A percentile compares a stretch with the other conserved stretches of the same genome.
Conservation (phyloP, 2,329 filamentous ascomycete genomes). For the Colletotrichum sojae region DNA sequence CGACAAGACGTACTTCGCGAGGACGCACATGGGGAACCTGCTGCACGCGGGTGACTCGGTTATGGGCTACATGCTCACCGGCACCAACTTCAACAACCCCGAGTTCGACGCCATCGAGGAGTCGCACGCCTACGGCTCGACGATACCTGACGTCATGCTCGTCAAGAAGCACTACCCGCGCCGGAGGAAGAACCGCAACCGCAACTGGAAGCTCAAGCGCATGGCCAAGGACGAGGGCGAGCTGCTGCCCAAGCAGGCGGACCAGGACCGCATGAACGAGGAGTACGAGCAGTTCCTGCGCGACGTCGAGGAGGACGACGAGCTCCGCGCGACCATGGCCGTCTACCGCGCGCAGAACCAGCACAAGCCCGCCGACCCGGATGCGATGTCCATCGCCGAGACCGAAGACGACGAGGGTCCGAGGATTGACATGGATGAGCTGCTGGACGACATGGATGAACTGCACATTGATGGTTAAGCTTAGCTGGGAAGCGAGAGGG, state of each 20-base stretch:
- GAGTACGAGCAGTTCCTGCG: constrained; percentile 98
- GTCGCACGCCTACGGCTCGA: constrained; percentile 80
- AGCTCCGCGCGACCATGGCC: constrained; percentile 86
- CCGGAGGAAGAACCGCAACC: constrained; percentile 84
- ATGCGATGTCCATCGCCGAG: constrained; percentile 78
- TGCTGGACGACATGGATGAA: constrained; percentile 95
- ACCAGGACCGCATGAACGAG: constrained; percentile 88
- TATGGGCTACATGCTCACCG: constrained; percentile 89
- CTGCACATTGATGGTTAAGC: constrained; percentile 75
- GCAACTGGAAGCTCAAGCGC: constrained; percentile 95
- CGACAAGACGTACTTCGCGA: constrained; percentile 88
- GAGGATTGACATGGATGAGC: constrained; percentile 81
- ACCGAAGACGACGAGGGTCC: constrained; percentile 77
- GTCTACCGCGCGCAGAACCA: constrained; percentile 80
- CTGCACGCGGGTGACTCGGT: constrained; percentile 92
- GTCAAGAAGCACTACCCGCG: constrained; percentile 97
- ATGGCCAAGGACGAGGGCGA: constrained; percentile 93
- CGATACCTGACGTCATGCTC: constrained; percentile 91
- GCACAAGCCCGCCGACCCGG: constrained; percentile 63
- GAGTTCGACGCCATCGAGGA: constrained; percentile 87
- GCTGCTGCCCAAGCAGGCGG: constrained; percentile 85
- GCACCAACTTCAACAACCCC: constrained; percentile 92
- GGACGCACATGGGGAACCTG: constrained; percentile 90
- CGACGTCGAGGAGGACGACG: constrained; percentile 95
- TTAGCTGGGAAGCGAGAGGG: constrained; percentile 1